phyloP scores from a whole-genome alignment of 208 protist species.

The Leishmania martiniquensis region DNA sequence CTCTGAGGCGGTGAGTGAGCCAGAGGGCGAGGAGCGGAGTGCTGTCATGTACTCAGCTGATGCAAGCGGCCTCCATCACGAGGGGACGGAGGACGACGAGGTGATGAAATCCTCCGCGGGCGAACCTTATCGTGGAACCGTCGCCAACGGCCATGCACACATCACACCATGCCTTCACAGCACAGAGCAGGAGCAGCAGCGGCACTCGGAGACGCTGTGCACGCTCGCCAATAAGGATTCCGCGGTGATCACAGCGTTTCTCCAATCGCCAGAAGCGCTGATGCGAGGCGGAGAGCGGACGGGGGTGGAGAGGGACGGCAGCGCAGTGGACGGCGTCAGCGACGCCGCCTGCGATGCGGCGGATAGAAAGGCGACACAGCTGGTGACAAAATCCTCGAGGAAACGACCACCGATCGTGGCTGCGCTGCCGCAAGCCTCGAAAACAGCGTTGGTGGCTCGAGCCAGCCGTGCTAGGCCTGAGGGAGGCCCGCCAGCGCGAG shows the following conservation, averaged over 20 bases:
- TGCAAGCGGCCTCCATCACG: neutral
- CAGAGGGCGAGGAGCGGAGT: neutral
- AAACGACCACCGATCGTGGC: neutral
- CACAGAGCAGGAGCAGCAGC: constrained; percentile 40
- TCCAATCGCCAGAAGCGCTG: constrained; percentile 18
- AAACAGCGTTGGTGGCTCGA: neutral
- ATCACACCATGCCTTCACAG: constrained; percentile 39
- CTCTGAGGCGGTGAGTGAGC: too few species aligned
- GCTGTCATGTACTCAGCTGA: constrained; percentile 2
- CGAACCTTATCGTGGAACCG: constrained; percentile 15
- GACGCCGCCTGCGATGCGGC: neutral
- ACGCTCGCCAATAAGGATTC: constrained; percentile 19
- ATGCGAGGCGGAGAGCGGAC: constrained; percentile 15
- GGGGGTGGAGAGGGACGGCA: constrained; percentile 13
- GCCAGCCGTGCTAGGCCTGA: neutral
- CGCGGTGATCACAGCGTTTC: constrained; percentile 18
- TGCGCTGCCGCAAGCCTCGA: neutral
- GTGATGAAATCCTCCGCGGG: neutral
- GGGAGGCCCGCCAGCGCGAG: neutral
- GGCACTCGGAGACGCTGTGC: constrained; percentile 37
- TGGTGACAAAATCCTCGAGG: neutral
- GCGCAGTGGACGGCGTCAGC: neutral
- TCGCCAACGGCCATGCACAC: constrained; percentile 48
- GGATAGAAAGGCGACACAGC: neutral
- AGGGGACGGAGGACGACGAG: neutral